A percentile compares a stretch with the other conserved stretches of the same genome.
phyloP scores from a whole-genome alignment of 441 rosid species.

The Eutrema salsugineum region DNA sequence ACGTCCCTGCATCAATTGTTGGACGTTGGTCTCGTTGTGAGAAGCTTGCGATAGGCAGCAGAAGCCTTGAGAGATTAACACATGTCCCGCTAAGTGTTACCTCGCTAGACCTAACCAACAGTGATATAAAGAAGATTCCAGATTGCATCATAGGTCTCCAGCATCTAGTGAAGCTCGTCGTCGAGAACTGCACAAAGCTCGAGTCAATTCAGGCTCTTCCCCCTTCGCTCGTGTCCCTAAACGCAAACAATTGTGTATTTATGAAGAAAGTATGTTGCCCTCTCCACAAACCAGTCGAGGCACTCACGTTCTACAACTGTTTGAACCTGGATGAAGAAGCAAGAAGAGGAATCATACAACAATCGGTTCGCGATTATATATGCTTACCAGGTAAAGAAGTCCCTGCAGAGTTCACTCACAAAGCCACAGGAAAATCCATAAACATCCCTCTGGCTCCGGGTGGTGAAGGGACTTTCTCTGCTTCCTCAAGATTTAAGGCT shows the following conservation, averaged over 20 bases:
- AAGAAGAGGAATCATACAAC: not conserved
- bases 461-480: not conserved
- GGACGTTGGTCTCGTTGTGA: not conserved
- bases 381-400: not conserved
- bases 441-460: not conserved
- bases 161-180: not conserved
- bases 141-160: not conserved
- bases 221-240: not conserved
- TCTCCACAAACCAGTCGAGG: not conserved
- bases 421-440: not conserved
- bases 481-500: conserved; percentile 5
- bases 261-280: not conserved
- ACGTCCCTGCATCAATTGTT: not conserved
- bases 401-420: not conserved
- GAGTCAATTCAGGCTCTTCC: not conserved
- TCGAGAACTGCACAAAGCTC: not conserved
- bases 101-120: not conserved
- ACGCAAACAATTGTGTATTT: not conserved
- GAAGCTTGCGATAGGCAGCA: not conserved
- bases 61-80: not conserved
- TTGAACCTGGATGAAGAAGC: not conserved
- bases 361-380: not conserved
- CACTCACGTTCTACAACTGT: not conserved
- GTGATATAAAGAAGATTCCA: not conserved
- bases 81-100: not conserved